phyloP scores from a whole-genome alignment of 257 asterid genomes.

The Cinchona pubescens region DNA sequence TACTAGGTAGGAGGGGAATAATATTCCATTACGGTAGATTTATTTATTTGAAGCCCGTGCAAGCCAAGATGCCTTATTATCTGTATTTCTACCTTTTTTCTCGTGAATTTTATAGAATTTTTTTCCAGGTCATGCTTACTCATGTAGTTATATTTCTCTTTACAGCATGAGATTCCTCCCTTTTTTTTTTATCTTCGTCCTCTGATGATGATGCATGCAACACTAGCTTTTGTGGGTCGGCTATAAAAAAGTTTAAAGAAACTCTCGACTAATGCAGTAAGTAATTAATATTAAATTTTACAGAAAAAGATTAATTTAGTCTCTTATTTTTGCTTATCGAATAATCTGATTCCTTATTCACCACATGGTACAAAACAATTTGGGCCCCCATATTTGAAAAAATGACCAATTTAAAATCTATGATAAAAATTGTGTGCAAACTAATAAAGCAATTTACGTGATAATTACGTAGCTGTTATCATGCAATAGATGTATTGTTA shows the following conservation, averaged over 20 bases:
- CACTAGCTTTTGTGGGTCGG: not conserved
- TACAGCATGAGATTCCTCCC: constrained; percentile 14
- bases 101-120: too few species aligned
- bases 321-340: too few species aligned
- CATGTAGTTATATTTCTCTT: not conserved
- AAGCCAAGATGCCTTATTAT: not conserved
- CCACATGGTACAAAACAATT: too few species aligned
- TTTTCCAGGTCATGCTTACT: constrained; percentile 4
- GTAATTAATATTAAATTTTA: too few species aligned
- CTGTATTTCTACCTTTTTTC: not conserved
- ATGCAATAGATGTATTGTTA: too few species aligned
- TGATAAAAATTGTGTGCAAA: too few species aligned
- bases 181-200: not conserved
- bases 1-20: not conserved
- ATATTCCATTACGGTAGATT: not conserved
- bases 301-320: too few species aligned
- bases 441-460: too few species aligned
- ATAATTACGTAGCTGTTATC: too few species aligned
- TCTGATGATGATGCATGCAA: constrained; percentile 7
- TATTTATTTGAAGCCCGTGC: not conserved
- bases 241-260: not conserved
- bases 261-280: not conserved
- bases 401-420: too few species aligned
- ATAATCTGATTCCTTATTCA: too few species aligned
- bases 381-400: too few species aligned